A percentile compares a stretch with the other conserved stretches of the same genome.
These are phyloP conservation scores for Aspergillus indologenus DNA, from an alignment of 495 filamentous ascomycete species.

Conservation along the genomic window DNA sequence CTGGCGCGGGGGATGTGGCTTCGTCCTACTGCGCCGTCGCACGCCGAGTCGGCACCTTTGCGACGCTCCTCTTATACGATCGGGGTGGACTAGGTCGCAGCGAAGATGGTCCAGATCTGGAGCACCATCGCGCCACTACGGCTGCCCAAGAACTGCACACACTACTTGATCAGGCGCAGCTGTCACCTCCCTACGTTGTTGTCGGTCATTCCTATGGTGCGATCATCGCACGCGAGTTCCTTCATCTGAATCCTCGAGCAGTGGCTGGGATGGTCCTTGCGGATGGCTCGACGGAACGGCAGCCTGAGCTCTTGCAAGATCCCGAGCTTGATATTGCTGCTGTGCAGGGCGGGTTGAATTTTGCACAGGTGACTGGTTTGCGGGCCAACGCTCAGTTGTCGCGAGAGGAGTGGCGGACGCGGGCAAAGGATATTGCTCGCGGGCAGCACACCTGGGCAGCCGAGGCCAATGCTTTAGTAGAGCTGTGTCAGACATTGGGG, in stretches of 20 bases:
- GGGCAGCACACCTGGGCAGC: slow-evolving; percentile 19
- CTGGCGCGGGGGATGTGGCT: slow-evolving; percentile 45
- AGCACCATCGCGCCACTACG: slow-evolving; percentile 13
- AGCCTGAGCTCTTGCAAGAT: slow-evolving; percentile 28
- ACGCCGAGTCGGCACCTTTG: slow-evolving; percentile 24
- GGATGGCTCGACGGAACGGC: slow-evolving; percentile 38
- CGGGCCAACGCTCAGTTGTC: slow-evolving; percentile 24
- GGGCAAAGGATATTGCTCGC: slow-evolving; percentile 34
- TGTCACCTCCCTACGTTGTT: slow-evolving; percentile 38
- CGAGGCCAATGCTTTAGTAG: slow-evolving; percentile 17
- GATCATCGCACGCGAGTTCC: slow-evolving; percentile 46
- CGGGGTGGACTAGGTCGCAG: slow-evolving; percentile 41
- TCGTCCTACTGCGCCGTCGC: slow-evolving; percentile 42
- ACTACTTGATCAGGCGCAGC: slow-evolving; percentile 22
- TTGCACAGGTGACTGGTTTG: slow-evolving; percentile 33
- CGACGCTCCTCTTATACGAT: slow-evolving; percentile 41
- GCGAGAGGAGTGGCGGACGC: slow-evolving; percentile 33
- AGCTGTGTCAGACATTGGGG: slow-evolving; percentile 26
- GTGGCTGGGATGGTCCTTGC: slow-evolving; percentile 41
- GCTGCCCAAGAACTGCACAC: slow-evolving; percentile 34
- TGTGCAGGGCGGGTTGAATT: slow-evolving; percentile 30
- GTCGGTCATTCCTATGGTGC: slow-evolving; percentile 53
- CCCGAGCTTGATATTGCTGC: slow-evolving; percentile 33
- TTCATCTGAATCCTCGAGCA: slow-evolving; percentile 31
- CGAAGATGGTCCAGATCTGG: slow-evolving; percentile 20